Evolutionary conservation across 805 yeast species (phyloP).

Genomic region (Clavispora fructus): DNA sequence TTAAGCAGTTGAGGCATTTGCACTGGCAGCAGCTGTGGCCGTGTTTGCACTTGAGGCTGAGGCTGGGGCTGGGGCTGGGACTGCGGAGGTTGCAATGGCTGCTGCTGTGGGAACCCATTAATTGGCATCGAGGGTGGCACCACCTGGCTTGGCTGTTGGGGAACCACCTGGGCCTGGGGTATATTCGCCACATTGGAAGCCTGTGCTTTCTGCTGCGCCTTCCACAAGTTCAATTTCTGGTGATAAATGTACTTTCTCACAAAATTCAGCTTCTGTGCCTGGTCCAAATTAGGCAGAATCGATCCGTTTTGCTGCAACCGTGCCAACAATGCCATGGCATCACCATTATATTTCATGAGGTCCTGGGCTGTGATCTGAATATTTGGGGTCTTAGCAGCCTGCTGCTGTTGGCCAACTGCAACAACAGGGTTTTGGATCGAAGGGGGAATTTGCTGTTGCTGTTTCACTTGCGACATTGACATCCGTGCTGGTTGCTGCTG

Average conservation of each 20-base stretch:
- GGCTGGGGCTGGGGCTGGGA: neutral
- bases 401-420: constrained; percentile 12
- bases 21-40: constrained; percentile 17
- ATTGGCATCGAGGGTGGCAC: neutral
- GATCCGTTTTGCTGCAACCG: constrained; percentile 34
- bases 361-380: constrained; percentile 25
- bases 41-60: neutral
- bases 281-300: constrained; percentile 31
- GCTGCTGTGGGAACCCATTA: constrained; percentile 6
- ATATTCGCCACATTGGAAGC: constrained; percentile 11
- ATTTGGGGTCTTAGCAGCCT: constrained; percentile 6
- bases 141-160: constrained; percentile 5
- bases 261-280: constrained; percentile 32
- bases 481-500: neutral
- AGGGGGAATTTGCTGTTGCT: constrained; percentile 5
- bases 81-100: constrained; percentile 1
- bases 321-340: constrained; percentile 34
- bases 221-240: constrained; percentile 27
- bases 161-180: constrained; percentile 5
- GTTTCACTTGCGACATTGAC: neutral
- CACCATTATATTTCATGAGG: constrained; percentile 31
- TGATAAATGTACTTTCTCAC: constrained; percentile 35
- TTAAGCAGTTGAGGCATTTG: constrained; percentile 3
- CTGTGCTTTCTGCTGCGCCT: constrained; percentile 22
- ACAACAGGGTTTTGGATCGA: neutral